Base-by-base conservation (phyloP, 345 rosid species). In the Isatis tinctoria region DNA sequence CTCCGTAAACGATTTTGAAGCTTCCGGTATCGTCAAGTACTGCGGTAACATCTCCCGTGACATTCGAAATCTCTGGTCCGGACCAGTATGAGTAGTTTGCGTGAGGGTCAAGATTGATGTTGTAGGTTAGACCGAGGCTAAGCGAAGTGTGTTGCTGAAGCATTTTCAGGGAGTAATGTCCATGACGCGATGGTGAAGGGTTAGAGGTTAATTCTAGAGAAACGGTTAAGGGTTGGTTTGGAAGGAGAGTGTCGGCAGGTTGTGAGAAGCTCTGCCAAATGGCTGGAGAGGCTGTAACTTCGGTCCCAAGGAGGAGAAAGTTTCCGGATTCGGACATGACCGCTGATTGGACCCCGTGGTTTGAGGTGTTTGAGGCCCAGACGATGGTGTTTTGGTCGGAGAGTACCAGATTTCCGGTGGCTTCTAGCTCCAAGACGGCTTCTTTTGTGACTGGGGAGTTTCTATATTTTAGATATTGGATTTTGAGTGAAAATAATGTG, bases 51-150 rank as follows among this genome's bases (percentile, higher is more conserved):
- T 86, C 88, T 12, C 95, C 97, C 0, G 97, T 89, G 35, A 86
- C 91, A 60, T 94, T 91, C 0, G 98, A 94, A 45, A 94, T 88
- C 24, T 91, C 96, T 0, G 98, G 98, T 30, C 86, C 90, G 8
- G 81, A 73, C 97, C 98, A 91, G 72, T 94, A 94, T n/a, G 97
- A 86, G 73, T 84, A 87, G 74, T 93, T 93, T 51, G 81, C 79
- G 51, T 80, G 78, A 47, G 80, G 65, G 65, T 72, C 76, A 68
- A 75, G 79, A 33, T 78, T 66, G 59, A 78, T 78, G 72, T 52
- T 94, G 71, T 82, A 91, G 13, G 93, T 94, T 73, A 94, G 72
- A 14, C 87, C 95, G 47, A 94, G 92, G 83, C 82, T 89, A n/a
- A 94, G 67, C 4, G 98, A 94, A 47, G 90, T 88, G 13, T 90